These are phyloP conservation scores for Wickerhamiella domercqiae DNA, from an alignment of 805 yeast genomes.

Conservation along the genomic window DNA sequence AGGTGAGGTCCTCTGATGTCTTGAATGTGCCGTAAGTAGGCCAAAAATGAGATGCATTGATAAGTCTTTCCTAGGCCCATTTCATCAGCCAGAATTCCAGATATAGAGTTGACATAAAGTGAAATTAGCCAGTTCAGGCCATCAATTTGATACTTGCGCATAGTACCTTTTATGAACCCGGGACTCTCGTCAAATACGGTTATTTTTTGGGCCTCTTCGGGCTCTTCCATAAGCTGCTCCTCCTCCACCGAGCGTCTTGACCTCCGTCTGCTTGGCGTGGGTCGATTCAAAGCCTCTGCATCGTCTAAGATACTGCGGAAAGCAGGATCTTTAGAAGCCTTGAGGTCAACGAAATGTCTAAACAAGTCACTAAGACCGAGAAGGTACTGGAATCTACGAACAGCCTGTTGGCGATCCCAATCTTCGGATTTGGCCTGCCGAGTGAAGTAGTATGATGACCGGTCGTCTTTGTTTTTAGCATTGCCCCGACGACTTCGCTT, in stretches of 20 bases:
- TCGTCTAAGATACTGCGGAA: constrained; percentile 27
- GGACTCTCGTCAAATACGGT: constrained; percentile 77
- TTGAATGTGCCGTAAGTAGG: constrained; percentile 63
- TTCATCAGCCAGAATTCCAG: constrained; percentile 93
- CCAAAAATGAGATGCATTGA: constrained; percentile 86
- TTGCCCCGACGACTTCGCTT: not conserved
- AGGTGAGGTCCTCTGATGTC: constrained; percentile 79
- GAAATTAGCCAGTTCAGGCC: constrained; percentile 92
- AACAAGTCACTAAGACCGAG: constrained; percentile 71
- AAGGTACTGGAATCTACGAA: constrained; percentile 62
- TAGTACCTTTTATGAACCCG: constrained; percentile 48
- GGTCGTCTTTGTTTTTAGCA: constrained; percentile 2
- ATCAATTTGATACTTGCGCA: constrained; percentile 85
- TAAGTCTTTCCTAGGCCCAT: constrained; percentile 96
- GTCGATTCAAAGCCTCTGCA: constrained; percentile 18
- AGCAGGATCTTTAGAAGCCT: constrained; percentile 59
- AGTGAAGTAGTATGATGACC: constrained; percentile 8
- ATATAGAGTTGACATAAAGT: constrained; percentile 65
- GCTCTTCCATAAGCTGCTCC: constrained; percentile 19
- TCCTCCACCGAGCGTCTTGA: constrained; percentile 33
- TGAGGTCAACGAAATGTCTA: constrained; percentile 67
- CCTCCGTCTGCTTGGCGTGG: constrained; percentile 5
- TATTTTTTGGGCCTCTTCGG: constrained; percentile 25
- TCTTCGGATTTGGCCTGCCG: constrained; percentile 6
- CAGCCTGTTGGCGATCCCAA: constrained; percentile 34